Evolutionary conservation across 768 basidiomycete species (phyloP).

Genomic region (Coprinopsis strossmayeri): DNA sequence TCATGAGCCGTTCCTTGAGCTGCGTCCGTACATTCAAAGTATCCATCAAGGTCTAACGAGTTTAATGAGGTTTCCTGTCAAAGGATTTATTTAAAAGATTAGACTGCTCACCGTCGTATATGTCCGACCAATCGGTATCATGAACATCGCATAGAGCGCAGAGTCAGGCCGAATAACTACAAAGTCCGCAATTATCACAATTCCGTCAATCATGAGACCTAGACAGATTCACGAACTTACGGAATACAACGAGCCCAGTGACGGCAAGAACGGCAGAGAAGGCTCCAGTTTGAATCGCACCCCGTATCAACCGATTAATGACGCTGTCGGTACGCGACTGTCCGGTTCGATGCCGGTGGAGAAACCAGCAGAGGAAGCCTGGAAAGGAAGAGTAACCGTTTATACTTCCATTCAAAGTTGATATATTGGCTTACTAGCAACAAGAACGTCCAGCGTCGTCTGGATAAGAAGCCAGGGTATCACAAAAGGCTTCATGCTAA

Average conservation of each 20-base stretch:
- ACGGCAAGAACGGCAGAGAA: slow-evolving; percentile 47
- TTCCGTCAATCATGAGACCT: no score
- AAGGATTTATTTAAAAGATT: neutral
- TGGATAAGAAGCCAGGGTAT: slow-evolving; percentile 11
- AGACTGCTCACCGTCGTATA: slow-evolving; percentile 44
- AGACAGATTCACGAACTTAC: slow-evolving; percentile 2
- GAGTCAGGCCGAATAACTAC: slow-evolving; percentile 26
- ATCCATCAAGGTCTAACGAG: slow-evolving; percentile 33
- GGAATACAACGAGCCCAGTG: slow-evolving; percentile 38
- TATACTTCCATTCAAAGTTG: neutral
- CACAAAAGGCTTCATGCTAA: slow-evolving; percentile 4
- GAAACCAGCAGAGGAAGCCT: slow-evolving; percentile 25
- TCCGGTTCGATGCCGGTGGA: slow-evolving; percentile 38
- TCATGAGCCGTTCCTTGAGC: neutral
- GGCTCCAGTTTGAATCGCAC: slow-evolving; percentile 47
- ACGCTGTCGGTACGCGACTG: slow-evolving; percentile 45
- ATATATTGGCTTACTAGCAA: slow-evolving; percentile 4
- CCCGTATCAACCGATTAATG: slow-evolving; percentile 47
- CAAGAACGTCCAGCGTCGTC: slow-evolving; percentile 10
- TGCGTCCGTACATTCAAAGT: slow-evolving; percentile 32
- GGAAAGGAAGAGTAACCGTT: neutral
- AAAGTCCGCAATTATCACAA: neutral
- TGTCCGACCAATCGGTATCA: slow-evolving; percentile 30
- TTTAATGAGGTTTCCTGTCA: neutral
- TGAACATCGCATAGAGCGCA: slow-evolving; percentile 29